phyloP scores from a whole-genome alignment of 2,329 filamentous ascomycete species.

The Microsporum canis region DNA sequence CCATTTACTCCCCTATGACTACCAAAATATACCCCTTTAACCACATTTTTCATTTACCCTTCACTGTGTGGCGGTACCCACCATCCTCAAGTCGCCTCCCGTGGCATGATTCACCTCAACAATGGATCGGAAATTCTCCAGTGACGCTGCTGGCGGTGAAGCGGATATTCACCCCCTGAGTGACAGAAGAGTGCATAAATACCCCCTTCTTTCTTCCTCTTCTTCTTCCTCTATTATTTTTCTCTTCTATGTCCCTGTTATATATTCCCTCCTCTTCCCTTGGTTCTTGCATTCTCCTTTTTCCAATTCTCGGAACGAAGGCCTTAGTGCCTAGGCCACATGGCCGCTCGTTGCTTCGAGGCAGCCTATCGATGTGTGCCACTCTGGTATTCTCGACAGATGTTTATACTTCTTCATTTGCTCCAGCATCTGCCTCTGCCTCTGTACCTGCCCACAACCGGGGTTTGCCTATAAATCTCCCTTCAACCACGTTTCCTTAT shows the following conservation, averaged over 20 bases:
- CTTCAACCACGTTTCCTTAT: too few relatives aligned
- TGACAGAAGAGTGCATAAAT: not conserved
- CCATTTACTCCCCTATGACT: not conserved
- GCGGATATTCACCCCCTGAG: not conserved
- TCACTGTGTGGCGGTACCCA: not conserved
- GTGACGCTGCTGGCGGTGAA: not conserved
- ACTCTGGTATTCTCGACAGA: too few relatives aligned
- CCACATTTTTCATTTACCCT: not conserved
- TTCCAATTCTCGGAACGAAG: not conserved
- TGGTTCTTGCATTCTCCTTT: not conserved
- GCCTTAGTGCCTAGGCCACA: not conserved
- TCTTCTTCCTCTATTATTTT: not conserved
- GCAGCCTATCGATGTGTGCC: too few relatives aligned
- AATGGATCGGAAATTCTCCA: not conserved
- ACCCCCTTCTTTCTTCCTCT: not conserved
- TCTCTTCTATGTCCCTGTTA: not conserved
- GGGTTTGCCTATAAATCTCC: too few relatives aligned
- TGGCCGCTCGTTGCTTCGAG: too few relatives aligned
- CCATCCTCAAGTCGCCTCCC: not conserved
- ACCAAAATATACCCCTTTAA: not conserved
- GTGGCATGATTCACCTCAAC: not conserved
- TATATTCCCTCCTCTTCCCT: not conserved
- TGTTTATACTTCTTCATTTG: too few relatives aligned
- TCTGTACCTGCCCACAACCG: too few relatives aligned
- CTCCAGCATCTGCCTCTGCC: too few relatives aligned